Evolutionary conservation across 73 alveolate genomes (phyloP), one percentile per base, ranked within the genome.

Genomic region (Symbiodinium pilosum): DNA sequence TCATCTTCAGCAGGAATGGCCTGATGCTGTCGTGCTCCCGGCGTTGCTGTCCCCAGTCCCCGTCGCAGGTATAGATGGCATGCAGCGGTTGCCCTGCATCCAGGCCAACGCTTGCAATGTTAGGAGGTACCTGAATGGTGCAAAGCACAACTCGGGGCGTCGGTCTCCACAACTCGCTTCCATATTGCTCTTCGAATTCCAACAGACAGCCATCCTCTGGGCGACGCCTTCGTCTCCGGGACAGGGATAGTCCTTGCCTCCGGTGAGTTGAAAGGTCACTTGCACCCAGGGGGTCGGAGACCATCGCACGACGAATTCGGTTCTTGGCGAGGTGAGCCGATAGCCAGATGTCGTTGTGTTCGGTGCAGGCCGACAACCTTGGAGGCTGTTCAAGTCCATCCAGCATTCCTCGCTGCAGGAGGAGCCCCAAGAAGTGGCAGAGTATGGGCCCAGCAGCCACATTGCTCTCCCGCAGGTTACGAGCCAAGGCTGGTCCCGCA

Each of bases 271-370:
- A 83, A 43, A 88, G 34, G 40, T 64, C 71, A 40, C 73, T 88
- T 32, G 95, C 95, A 8, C 95, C 95, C 68, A 88, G 44, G 44
- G 95, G 95, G 40, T 88, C 95, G 34, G 87, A 88, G 21, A 88
- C 47, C 86, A 88, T 59, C 39, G 95, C 95, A 28, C 95, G 47
- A 64, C 95, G 95, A 39, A 88, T 64, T 68, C 95, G 86, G 39
- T 24, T 20, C 9, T 40, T 28, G 12, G 95, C 95, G 38, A 88
- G 44, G 44, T 88, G 95, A 24, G 95, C 95, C 8, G 95, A 88
- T 51, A 88, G 84, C 95, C 95, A 88, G 39, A 88, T 88, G 54
- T 88, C 95, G 44, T 88, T 88, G 87, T 88, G 95, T 43, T 88
- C 95, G 87, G 87, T 42, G 95, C 95, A 88, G 0, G 95, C 73